Percentiles rank a stretch among this genome's conserved stretches.
These are phyloP conservation scores for Gossypium gossypioides DNA, from an alignment of 441 rosid species.

Conservation along the genomic window DNA sequence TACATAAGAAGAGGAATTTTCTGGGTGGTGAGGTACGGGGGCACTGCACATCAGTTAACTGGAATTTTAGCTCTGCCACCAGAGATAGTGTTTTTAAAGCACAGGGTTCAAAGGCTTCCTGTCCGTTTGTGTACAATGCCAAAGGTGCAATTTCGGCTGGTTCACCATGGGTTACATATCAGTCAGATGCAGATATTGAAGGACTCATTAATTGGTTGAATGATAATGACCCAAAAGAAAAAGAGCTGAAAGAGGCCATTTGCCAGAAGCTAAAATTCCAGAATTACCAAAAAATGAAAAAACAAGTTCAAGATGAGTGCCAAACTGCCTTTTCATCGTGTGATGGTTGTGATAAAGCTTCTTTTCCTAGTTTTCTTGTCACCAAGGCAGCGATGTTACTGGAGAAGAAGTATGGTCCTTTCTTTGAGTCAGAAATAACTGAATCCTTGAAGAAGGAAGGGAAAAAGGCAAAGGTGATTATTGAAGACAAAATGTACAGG, in stretches of 20 bases:
- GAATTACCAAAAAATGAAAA: constrained; percentile 31
- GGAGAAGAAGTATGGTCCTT: constrained; percentile 69
- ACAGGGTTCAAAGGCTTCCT: constrained; percentile 52
- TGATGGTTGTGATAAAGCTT: constrained; percentile 18
- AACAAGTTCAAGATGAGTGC: constrained; percentile 26
- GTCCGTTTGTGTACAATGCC: constrained; percentile 43
- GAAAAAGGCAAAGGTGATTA: constrained; percentile 38
- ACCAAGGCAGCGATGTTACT: constrained; percentile 65
- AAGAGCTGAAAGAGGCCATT: constrained; percentile 68
- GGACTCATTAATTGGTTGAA: constrained; percentile 68
- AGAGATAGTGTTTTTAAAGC: constrained; percentile 20
- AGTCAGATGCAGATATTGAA: constrained; percentile 65
- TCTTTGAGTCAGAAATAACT: constrained; percentile 30
- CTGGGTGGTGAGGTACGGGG: constrained; percentile 1
- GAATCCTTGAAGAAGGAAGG: constrained; percentile 39
- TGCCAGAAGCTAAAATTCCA: constrained; percentile 51
- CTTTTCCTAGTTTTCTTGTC: constrained; percentile 31
- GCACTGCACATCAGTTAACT: constrained; percentile 9
- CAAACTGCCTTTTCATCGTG: constrained; percentile 19
- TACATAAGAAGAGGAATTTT: constrained; percentile 29
- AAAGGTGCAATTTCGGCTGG: constrained; percentile 27
- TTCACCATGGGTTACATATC: constrained; percentile 57
- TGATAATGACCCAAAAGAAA: constrained; percentile 55
- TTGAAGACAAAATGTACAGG: constrained; percentile 50
- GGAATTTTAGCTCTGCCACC: constrained; percentile 19